Percentiles rank a stretch among this genome's conserved stretches.
Evolutionary conservation across 1,284 basidiomycete species (phyloP).

Genomic region (Rhodotorula sp.): DNA sequence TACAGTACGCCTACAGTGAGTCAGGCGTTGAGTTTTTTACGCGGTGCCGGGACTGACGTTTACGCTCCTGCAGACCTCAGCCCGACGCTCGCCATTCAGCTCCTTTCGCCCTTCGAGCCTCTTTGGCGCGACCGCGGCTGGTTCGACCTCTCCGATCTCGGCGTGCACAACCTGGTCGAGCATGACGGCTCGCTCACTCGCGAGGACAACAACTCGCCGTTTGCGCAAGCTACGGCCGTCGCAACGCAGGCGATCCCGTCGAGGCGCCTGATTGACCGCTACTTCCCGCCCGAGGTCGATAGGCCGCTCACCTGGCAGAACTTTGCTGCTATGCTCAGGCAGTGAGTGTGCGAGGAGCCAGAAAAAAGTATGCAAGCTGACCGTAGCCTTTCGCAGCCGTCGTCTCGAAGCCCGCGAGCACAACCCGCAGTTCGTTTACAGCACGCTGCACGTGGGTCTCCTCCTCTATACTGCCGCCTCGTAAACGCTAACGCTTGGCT

Average conservation of each 20-base stretch:
- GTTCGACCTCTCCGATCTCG: conserved; percentile 24
- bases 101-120: conserved; percentile 25
- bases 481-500: neutral
- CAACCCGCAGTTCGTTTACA: conserved; percentile 18
- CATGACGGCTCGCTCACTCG: conserved; percentile 25
- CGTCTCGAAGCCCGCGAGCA: conserved; percentile 11
- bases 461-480: neutral
- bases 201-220: conserved; percentile 14
- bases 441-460: neutral
- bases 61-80: conserved; percentile 18
- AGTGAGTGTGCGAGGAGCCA: neutral
- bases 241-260: conserved; percentile 19
- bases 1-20: conserved; percentile 30
- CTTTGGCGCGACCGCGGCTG: conserved; percentile 23
- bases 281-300: conserved; percentile 5
- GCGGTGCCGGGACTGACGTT: neutral
- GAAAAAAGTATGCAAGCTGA: neutral
- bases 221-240: conserved; percentile 5
- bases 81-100: conserved; percentile 35
- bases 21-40: no score
- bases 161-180: conserved; percentile 17
- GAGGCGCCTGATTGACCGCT: conserved; percentile 16
- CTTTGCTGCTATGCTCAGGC: conserved; percentile 10
- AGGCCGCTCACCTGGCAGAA: conserved; percentile 12
- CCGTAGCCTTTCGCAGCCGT: neutral